Evolutionary conservation across 2,329 filamentous ascomycete species (phyloP), one percentile per base, ranked within the genome.

Genomic region (Macroventuria anomochaeta): DNA sequence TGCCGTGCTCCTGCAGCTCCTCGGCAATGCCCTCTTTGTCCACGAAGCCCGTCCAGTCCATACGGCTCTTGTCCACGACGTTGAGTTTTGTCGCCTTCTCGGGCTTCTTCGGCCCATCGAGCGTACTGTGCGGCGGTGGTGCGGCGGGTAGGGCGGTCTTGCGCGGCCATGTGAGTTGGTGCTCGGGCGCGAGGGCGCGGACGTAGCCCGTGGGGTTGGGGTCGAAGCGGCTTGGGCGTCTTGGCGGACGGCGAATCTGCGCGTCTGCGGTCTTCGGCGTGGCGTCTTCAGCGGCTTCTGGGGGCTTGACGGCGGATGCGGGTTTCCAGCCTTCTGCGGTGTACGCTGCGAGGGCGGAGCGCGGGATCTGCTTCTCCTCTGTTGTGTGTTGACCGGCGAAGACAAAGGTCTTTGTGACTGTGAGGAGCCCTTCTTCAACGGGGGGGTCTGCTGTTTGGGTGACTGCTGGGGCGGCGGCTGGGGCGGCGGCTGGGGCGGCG

Each of bases 301-400:
- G 21, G 15, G 54, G 39, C 33, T 57, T 51, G 28, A 33, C 51
- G 7, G 55, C 26, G 13, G 57, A n/a, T 18, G 53, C 50, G n/a
- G 61, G 40, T 48, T 59, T 69, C 72, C 72, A 74, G 21, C 70
- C 71, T 13, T 69, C 63, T 12, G 65, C 49, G 18, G 67, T 46
- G 54, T 73, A 64, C 29, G 61, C 53, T n/a, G 63, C 64, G 28
- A 73, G 63, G 11, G 65, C 58, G 4, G 69, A 69, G 26, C 65
- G 65, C 3, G 84, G 77, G 1, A 91, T 86, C 10, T 87, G 76
- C 69, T 89, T 90, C 68, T 90, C 86, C 65, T 91, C 88, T 0
- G 83, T 88, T 64, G 89, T 85, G 11, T 88, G 80, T 64, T 88
- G 85, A 25, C 88, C 89, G 29, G 88, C 89, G 63, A 91, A 91